Conservation (phyloP, 768 basidiomycete genomes). For the Leccinum aurantiacum region DNA sequence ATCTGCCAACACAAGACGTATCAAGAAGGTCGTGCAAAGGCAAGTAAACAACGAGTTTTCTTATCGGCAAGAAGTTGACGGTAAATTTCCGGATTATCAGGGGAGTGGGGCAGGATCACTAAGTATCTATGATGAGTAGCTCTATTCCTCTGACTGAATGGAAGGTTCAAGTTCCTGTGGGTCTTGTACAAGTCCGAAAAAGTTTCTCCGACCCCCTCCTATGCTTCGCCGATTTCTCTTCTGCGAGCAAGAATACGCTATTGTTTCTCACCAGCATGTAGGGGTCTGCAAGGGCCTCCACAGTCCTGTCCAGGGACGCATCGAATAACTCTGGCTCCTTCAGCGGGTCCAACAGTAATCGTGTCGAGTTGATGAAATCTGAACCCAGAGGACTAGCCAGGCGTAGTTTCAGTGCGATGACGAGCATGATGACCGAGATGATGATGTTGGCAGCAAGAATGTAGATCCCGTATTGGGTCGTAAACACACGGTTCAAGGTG, state of each 20-base stretch:
- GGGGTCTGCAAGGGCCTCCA: not conserved
- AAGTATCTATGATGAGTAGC: too few species aligned
- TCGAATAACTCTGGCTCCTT: constrained; percentile 14
- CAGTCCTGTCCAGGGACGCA: not conserved
- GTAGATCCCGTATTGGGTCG: not conserved
- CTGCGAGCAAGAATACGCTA: not conserved
- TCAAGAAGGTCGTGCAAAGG: too few species aligned
- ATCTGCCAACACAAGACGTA: too few species aligned
- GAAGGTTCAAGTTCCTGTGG: not conserved
- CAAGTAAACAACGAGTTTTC: too few species aligned
- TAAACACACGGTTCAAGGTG: not conserved
- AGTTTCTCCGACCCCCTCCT: not conserved
- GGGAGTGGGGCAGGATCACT: too few species aligned
- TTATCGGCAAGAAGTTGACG: too few species aligned
- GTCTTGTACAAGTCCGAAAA: not conserved
- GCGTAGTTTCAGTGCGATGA: constrained; percentile 3
- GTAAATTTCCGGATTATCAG: too few species aligned
- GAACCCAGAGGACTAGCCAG: constrained; percentile 1
- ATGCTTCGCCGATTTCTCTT: not conserved
- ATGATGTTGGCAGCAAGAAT: not conserved
- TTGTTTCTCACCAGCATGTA: not conserved
- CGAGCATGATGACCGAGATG: constrained; percentile 7
- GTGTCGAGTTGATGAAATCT: constrained; percentile 8
- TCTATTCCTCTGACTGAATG: not conserved
- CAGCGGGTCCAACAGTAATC: not conserved